These are phyloP conservation scores for Verticillium tricorpus DNA, from an alignment of 2,329 filamentous ascomycete species.

Conservation along the genomic window DNA sequence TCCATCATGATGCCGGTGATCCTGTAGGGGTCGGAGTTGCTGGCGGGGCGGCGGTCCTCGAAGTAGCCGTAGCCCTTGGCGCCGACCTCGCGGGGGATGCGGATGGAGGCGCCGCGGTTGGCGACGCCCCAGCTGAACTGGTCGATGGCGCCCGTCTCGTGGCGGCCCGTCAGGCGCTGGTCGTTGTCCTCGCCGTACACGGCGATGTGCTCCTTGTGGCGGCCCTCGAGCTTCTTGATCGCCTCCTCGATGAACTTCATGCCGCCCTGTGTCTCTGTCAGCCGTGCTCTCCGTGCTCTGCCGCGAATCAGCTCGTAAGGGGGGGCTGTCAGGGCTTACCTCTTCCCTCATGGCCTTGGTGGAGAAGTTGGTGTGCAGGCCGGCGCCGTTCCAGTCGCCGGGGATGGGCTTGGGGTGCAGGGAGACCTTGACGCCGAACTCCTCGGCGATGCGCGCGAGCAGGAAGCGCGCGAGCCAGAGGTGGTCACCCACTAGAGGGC, in stretches of 20 bases:
- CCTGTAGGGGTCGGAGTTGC: conserved; percentile 38
- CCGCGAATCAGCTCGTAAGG: background rate
- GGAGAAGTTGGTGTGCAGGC: conserved; percentile 92
- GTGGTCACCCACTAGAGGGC: conserved; percentile 74
- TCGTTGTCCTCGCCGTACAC: conserved; percentile 97
- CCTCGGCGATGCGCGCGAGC: conserved; percentile 85
- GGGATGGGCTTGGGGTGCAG: conserved; percentile 93
- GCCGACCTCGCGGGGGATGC: conserved; percentile 81
- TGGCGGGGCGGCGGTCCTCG: conserved; percentile 77
- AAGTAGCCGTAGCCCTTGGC: conserved; percentile 94
- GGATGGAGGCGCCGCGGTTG: conserved; percentile 91
- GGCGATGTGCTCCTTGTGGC: conserved; percentile 80
- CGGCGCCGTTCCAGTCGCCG: conserved; percentile 86
- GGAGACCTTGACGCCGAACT: conserved; percentile 94
- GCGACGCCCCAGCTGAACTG: conserved; percentile 91
- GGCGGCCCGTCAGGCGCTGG: conserved; percentile 82
- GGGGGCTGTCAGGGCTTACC: background rate
- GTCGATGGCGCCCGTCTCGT: conserved; percentile 94
- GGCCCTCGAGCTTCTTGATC: conserved; percentile 76
- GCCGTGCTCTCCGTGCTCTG: background rate
- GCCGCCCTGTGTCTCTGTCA: conserved; percentile 45
- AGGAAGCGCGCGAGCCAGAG: conserved; percentile 86
- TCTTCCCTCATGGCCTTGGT: conserved; percentile 83
- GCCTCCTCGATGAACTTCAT: conserved; percentile 91
- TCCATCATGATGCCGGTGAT: conserved; percentile 14